Percentiles rank a stretch among this genome's conserved stretches.
Conservation (phyloP, 257 asterid genomes). For the Catharanthus roseus region DNA sequence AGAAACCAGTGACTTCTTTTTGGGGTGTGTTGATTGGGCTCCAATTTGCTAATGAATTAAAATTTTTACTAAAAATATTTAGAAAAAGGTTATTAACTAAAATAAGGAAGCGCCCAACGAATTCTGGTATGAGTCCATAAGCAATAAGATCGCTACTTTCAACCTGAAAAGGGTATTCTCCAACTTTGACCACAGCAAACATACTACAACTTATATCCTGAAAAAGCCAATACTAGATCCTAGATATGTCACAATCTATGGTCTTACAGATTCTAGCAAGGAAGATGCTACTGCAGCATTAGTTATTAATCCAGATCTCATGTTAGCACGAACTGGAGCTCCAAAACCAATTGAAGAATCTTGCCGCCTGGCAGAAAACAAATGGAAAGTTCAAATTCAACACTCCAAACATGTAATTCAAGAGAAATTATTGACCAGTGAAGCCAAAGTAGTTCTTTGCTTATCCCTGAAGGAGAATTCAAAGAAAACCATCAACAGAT, state of each 20-base stretch:
- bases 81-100: no score
- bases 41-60: no score
- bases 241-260: background rate
- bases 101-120: slow-evolving; percentile 90
- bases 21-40: no score
- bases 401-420: background rate
- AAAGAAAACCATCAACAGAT: slow-evolving; percentile 11
- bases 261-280: slow-evolving; percentile 81
- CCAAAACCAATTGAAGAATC: slow-evolving; percentile 96
- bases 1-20: no score
- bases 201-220: slow-evolving; percentile 6
- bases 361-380: slow-evolving; percentile 60
- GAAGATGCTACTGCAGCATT: slow-evolving; percentile 72
- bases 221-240: background rate
- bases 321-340: slow-evolving; percentile 86
- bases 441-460: background rate
- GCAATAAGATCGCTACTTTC: slow-evolving; percentile 93
- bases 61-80: no score
- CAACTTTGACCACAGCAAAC: background rate
- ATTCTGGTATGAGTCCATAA: slow-evolving; percentile 91
- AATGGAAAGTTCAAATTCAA: slow-evolving; percentile 6
- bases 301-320: slow-evolving; percentile 77
- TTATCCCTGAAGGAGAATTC: no score
- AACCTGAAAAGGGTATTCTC: slow-evolving; percentile 44
- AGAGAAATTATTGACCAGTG: background rate